A percentile compares a stretch with the other conserved stretches of the same genome.
These are phyloP conservation scores for Penicillium nucicola DNA, from an alignment of 495 filamentous ascomycete species.

Conservation along the genomic window DNA sequence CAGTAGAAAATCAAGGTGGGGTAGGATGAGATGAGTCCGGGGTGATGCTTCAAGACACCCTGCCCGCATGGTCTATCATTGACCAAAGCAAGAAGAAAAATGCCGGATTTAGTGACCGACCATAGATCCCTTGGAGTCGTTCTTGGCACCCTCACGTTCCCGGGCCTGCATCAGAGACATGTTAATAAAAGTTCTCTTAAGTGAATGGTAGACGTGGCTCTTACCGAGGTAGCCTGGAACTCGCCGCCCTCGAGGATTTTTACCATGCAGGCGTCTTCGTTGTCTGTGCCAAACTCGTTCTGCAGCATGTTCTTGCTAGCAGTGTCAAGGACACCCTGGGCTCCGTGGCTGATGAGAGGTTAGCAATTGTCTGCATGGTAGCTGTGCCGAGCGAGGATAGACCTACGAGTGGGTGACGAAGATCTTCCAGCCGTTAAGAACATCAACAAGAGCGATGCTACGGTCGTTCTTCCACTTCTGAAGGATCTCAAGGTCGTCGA, in stretches of 20 bases:
- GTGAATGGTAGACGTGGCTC: constrained; percentile 17
- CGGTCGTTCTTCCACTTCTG: constrained; percentile 83
- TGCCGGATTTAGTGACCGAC: constrained; percentile 16
- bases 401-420: constrained; percentile 88
- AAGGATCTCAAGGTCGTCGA: constrained; percentile 68
- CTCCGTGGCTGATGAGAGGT: constrained; percentile 64
- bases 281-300: constrained; percentile 79
- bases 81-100: not conserved
- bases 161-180: constrained; percentile 16
- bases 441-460: constrained; percentile 72
- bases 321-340: constrained; percentile 71
- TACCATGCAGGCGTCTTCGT: constrained; percentile 73
- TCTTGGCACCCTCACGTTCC: constrained; percentile 33
- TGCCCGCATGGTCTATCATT: not conserved
- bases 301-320: constrained; percentile 73
- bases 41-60: not conserved
- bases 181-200: constrained; percentile 17
- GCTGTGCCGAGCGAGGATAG: no score
- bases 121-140: constrained; percentile 27
- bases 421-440: constrained; percentile 86
- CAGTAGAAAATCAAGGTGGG: not conserved
- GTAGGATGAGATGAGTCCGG: not conserved
- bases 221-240: constrained; percentile 64
- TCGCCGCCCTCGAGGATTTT: constrained; percentile 76
- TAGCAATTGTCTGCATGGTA: not conserved